Conservation (phyloP, 306 rosid species). For the Prunus davidiana region DNA sequence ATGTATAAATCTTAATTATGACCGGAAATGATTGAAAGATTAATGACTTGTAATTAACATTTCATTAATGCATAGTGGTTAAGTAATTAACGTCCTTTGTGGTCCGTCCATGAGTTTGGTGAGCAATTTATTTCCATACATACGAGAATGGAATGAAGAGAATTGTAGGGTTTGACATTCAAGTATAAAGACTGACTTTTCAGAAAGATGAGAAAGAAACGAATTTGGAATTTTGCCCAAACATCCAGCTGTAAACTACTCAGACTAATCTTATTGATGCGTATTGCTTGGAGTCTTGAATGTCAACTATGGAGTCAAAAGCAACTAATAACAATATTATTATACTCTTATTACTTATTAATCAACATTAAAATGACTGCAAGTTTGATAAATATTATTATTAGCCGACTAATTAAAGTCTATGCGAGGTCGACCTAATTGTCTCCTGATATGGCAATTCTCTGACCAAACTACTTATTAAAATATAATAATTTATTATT, state of each 20-base stretch:
- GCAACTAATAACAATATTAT: not conserved
- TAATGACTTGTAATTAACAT: not conserved
- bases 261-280: not conserved
- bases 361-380: not conserved
- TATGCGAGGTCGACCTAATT: not conserved
- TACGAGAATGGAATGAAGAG: not conserved
- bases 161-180: not conserved
- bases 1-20: not conserved
- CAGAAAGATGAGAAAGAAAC: not conserved
- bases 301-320: conserved; percentile 1
- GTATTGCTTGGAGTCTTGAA: not conserved
- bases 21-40: not conserved
- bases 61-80: too few species aligned
- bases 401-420: not conserved
- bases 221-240: not conserved
- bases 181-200: not conserved
- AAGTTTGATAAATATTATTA: not conserved
- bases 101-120: not conserved
- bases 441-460: not conserved
- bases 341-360: too few species aligned
- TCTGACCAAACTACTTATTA: not conserved
- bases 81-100: too few species aligned
- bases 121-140: not conserved
- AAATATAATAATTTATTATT: too few species aligned
- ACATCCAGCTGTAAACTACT: not conserved